Evolutionary conservation across 2,329 filamentous ascomycete species (phyloP), one percentile per base, ranked within the genome.

Genomic region (Hypoxylon sp.): DNA sequence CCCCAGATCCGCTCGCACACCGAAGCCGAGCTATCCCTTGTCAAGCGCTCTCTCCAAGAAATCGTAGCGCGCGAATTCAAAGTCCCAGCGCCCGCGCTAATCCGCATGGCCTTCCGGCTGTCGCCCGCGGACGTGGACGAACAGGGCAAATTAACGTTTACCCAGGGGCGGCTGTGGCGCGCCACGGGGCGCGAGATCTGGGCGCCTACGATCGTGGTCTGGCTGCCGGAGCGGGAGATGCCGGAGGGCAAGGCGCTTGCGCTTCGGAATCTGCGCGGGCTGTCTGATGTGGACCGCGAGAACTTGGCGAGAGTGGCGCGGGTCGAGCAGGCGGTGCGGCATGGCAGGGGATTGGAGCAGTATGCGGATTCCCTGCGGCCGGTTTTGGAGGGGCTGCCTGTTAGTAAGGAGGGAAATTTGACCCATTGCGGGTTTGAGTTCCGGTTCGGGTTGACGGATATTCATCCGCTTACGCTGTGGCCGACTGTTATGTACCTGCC

Each of bases 61-160:
- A 17, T 58, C 42, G 29, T 35, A 8, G 22, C 39, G 22, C 42
- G 31, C 26, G 54, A 58, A 6, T 58, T 47, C 54, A 13, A 22
- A 10, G 5, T 50, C 5, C 31, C 44, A 2, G 3, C 8, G 8
- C 4, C 9, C 24, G 3, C 2, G 9, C 11, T 13, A 2, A 10
- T 47, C 26, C n/a, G n/a, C 8, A 6, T 57, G 1, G 13, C 10
- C n/a, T 46, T 46, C 53, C 42, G 24, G 8, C 39, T 46, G 3
- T 9, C 24, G 6, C 24, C 53, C 53, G 26, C 19, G 6, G 52
- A 55, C 52, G 9, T 55, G 0, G 37, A 44, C 37, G 33, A 24
- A 13, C 13, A 5, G n/a, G n/a, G 13, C 26, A 4, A 8, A 4
- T 54, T 35, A 35, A 2, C 8, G 11, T 33, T 24, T 2, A 6